Evolutionary conservation across 179 eudicot genomes (phyloP), one percentile per base, ranked within the genome.

Genomic region (Spergularia azorica): DNA sequence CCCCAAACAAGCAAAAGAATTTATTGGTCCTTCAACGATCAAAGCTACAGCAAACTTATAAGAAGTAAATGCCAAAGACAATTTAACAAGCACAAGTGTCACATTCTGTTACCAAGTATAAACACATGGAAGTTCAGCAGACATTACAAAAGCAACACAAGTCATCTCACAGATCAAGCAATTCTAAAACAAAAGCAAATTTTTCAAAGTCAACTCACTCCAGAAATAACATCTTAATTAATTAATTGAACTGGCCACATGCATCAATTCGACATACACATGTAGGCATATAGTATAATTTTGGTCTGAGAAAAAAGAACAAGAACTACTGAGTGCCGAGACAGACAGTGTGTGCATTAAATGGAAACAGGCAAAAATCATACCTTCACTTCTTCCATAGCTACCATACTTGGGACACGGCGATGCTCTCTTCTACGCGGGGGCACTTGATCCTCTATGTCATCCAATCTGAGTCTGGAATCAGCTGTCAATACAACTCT

Each of bases 311-410:
- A 54, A 78, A 6, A 18, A 63, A 16, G 58, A 58, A 48, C 62
- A 70, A 43, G 48, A 43, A 39, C 21, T 16, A 59, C 51, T 43
- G 46, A 67, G 46, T 11, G 48, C 38, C 18, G 56, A 51, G 54
- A 80, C 62, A 54, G 64, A 67, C 51, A 65, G 18, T 15, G 66
- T 18, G 52, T 60, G 55, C 11, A 14, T 39, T 32, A 46, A 66
- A 38, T 0, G 51, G 11, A n/a, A 65, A 67, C 20, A 63, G 70
- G 60, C 32, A 63, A 41, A 63, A 50, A 26, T 72, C 80, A 57
- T 80, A 94, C 99, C 97, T 93, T 95, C 55, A 95, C 99, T 91
- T 95, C 99, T 84, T 95, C 99, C 74, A 95, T 93, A 82, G 99
- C 99, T 82, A 93, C 81, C 71, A 93, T 93, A 84, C 99, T 95